Evolutionary conservation across 2,329 filamentous ascomycete genomes (phyloP), one percentile per base, ranked within the genome.

Genomic region (Orbilia brochopaga): DNA sequence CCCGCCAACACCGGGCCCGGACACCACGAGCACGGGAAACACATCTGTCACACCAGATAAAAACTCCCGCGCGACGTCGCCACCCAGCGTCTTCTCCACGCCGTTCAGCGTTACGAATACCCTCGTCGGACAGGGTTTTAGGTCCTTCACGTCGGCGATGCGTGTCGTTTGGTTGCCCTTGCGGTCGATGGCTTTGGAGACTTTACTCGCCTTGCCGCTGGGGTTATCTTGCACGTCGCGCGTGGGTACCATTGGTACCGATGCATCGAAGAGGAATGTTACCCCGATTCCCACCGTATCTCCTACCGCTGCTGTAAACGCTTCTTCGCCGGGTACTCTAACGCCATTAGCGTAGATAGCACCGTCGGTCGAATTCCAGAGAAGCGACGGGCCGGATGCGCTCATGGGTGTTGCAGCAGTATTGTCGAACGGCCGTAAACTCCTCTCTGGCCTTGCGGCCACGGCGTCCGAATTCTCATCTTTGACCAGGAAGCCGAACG

Each of bases 181-280:
- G 30, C 44, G 59, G 19, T 72, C 67, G 4, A 72, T 37, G 11
- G 60, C 57, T 17, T 65, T 72, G 32, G 67, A 72, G 10, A 72
- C 27, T 21, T 57, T 60, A n/a, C 50, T 51, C 2, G 60, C 15
- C 44, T 72, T 72, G 0, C 55, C 42, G 24, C 50, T 65, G n/a
- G 67, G 60, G 53, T 65, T 72, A 23, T 72, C 67, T 5, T 54
- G 53, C 3, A 72, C 67, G 52, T 72, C 67, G 55, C 60, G 55
- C 1, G 67, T 72, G 2, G 60, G 40, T 6, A 72, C 30, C 67
- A 72, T 72, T 11, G 67, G 56, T 30, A 72, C 37, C 8, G 44
- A 48, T n/a, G 54, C 19, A 13, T 72, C 67, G 55, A 72, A 72
- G 19, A 61, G 48, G 24, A 65, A 72, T 4, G 60, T 72, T 8